phyloP scores from a whole-genome alignment of 345 rosid genomes.

The Diplotaxis tenuifolia region DNA sequence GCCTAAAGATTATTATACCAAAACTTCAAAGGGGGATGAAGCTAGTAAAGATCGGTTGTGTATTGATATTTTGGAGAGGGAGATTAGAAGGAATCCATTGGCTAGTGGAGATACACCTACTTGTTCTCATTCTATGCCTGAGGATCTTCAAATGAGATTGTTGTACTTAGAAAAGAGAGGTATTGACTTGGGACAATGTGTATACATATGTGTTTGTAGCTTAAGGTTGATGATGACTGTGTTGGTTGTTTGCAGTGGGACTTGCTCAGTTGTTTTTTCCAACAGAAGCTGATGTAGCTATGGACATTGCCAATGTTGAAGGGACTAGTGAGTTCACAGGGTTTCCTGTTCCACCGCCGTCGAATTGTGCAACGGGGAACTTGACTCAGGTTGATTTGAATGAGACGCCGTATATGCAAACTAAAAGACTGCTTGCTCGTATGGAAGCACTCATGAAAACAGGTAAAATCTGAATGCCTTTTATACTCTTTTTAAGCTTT shows the following conservation, averaged over 20 bases:
- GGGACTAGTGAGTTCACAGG: constrained; percentile 68
- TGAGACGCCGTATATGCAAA: constrained; percentile 75
- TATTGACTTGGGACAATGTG: constrained; percentile 26
- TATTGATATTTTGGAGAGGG: constrained; percentile 80
- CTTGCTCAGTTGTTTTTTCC: constrained; percentile 87
- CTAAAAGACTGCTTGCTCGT: constrained; percentile 63
- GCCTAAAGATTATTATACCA: constrained; percentile 79
- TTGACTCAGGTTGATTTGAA: constrained; percentile 81
- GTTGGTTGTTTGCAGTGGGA: constrained; percentile 55
- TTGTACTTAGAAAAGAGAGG: constrained; percentile 96
- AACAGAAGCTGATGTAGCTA: constrained; percentile 85
- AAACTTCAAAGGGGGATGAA: constrained; percentile 72
- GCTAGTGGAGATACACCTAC: constrained; percentile 46
- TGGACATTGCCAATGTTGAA: constrained; percentile 80
- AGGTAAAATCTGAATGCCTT: constrained; percentile 43
- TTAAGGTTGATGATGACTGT: neutral
- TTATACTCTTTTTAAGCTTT: neutral
- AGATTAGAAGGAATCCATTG: constrained; percentile 77
- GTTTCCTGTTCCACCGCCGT: constrained; percentile 45
- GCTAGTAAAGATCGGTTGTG: constrained; percentile 75
- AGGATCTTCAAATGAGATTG: constrained; percentile 86
- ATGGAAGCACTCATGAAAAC: constrained; percentile 91
- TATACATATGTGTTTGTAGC: neutral
- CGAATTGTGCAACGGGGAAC: constrained; percentile 61
- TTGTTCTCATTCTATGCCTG: constrained; percentile 51